Base-by-base conservation (phyloP, 176 grass and related monocot genomes). In the Oryza rufipogon region DNA sequence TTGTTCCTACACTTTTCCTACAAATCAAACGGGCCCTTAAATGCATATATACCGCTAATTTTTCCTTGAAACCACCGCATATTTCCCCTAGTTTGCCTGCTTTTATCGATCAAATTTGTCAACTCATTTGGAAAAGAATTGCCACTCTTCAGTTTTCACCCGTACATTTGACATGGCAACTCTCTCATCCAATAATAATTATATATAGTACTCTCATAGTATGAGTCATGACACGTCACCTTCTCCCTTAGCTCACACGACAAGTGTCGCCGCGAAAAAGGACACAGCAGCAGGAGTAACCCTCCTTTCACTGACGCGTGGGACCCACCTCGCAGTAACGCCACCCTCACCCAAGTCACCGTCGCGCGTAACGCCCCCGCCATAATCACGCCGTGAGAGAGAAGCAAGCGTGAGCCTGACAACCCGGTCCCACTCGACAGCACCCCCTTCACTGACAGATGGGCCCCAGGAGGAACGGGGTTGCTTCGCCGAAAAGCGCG, bases 371-470 rank as follows among this genome's bases (percentile, higher is more conserved):
- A 66, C 17, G 19, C 49, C 28, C 28, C 49, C 17, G 17, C 17
- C 73, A 25, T 66, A 67, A 67, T 67, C 82, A 34, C 72, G 82
- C n/a, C 72, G 82, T 84, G 61, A 34, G 67, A 4, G 42, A 15
- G 11, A 71, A 63, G 11, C 41, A 71, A 73, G 20, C 54, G 6
- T 17, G 54, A 7, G 19, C 54, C 54, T 68, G 77, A 80, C 64
- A 9, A 2, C 9, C 0, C 1, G 77, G 6, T 0, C 77, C 77
- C 44, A 68, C 77, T 0, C 12, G 15, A 10, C 49, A 12, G 1
- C 2, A 8, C 3, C 0, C 3, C 0, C 0, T 0, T 44, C 4
- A n/a, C 44, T 51, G 64, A 80, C 78, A 38, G 0, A 0, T 0
- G 52, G 52, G 17, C 15, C 52, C 52, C 3, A 49, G 47, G 47